These are phyloP conservation scores for Cladophialophora psammophila DNA, from an alignment of 2,329 filamentous ascomycete species.

Conservation along the genomic window DNA sequence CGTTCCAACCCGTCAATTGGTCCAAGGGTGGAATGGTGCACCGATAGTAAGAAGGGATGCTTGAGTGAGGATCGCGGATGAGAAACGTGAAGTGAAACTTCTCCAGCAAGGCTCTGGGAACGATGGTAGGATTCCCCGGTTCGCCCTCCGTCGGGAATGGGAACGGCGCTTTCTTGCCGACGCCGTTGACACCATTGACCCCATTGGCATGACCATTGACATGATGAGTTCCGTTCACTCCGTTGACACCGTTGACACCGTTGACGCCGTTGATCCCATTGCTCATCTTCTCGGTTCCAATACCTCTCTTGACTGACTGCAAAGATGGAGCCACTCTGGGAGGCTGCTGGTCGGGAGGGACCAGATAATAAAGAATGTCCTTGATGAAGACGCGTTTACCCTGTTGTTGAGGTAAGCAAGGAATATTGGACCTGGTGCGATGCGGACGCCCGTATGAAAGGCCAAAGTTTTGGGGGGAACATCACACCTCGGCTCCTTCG, in stretches of 20 bases:
- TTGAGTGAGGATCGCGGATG: conserved; percentile 91
- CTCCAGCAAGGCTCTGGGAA: conserved; percentile 76
- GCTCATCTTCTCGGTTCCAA: conserved; percentile 57
- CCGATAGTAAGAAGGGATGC: conserved; percentile 92
- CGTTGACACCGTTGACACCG: conserved; percentile 12
- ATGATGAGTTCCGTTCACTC: conserved; percentile 12
- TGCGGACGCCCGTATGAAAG: conserved; percentile 34
- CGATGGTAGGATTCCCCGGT: conserved; percentile 80
- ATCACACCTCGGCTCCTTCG: conserved; percentile 75
- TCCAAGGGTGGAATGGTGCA: conserved; percentile 90
- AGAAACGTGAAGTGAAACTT: conserved; percentile 95
- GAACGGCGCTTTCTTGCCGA: conserved; percentile 55
- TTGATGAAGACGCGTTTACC: conserved; percentile 97
- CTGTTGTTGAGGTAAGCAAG: conserved; percentile 60
- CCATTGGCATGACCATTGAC: conserved; percentile 10
- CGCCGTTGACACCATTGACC: conserved; percentile 44
- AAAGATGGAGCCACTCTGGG: conserved; percentile 82
- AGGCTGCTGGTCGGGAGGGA: conserved; percentile 74
- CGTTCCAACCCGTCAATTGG: conserved; percentile 80
- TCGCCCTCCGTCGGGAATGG: conserved; percentile 67
- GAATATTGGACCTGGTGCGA: conserved; percentile 7
- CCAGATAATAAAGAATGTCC: conserved; percentile 92
- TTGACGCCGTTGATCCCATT: conserved; percentile 45
- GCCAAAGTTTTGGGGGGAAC: conserved; percentile 42
- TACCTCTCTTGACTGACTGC: conserved; percentile 62